Percentiles rank a stretch among this genome's conserved stretches.
Evolutionary conservation across 345 rosid species (phyloP).

Genomic region (Schrenkiella parvula): DNA sequence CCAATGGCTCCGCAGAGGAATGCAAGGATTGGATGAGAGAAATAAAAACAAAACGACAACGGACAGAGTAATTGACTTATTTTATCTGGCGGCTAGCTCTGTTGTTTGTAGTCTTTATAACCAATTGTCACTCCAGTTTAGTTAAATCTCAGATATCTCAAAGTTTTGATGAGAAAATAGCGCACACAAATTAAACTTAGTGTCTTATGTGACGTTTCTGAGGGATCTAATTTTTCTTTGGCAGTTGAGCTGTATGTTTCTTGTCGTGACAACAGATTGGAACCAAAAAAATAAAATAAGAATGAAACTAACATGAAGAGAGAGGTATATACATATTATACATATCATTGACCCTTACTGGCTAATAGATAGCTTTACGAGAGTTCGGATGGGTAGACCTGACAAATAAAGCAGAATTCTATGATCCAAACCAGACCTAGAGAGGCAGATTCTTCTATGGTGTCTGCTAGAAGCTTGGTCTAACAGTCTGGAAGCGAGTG

Average conservation of each 20-base stretch:
- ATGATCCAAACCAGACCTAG: neutral
- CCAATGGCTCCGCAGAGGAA: constrained; percentile 63
- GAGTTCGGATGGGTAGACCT: neutral
- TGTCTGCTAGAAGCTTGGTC: neutral
- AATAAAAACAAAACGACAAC: constrained; percentile 56
- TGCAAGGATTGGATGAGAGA: constrained; percentile 91
- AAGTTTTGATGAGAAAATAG: neutral
- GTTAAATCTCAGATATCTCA: neutral
- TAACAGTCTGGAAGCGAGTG: constrained; percentile 69
- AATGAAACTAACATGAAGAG: constrained; percentile 3
- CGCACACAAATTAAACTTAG: neutral
- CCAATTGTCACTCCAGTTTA: constrained; percentile 2
- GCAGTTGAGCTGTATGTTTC: neutral
- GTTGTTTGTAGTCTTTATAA: neutral
- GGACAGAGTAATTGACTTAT: constrained; percentile 36
- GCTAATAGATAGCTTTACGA: neutral
- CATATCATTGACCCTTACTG: neutral
- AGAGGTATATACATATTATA: neutral
- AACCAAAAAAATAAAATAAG: neutral
- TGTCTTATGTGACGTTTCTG: neutral
- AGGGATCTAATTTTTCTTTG: neutral
- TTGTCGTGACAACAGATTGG: neutral
- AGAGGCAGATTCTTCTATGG: neutral
- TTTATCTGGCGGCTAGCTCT: neutral
- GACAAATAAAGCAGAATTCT: neutral